A percentile compares a stretch with the other conserved stretches of the same genome.
Conservation (phyloP, 2,329 filamentous ascomycete genomes). For the Dactylellina haptotyla region DNA sequence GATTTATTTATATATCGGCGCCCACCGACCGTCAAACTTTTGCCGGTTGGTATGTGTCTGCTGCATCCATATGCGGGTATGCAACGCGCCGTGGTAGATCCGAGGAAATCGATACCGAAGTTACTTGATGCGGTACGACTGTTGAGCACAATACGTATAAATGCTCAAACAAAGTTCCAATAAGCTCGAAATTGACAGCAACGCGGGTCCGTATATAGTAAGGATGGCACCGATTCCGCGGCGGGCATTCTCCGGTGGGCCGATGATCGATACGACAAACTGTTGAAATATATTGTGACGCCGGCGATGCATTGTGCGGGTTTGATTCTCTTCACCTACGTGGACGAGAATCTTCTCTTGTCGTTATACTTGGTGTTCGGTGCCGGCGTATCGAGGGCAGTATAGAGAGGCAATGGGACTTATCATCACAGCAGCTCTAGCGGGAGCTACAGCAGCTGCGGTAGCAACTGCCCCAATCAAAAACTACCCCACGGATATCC, state of each 20-base stretch:
- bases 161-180: slow-evolving; percentile 24
- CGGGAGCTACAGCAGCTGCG: neutral
- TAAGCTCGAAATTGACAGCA: slow-evolving; percentile 5
- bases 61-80: slow-evolving; percentile 28
- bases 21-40: neutral
- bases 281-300: too few species aligned
- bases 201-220: neutral
- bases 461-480: neutral
- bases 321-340: too few species aligned
- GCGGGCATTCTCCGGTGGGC: neutral
- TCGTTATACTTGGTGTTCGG: too few species aligned
- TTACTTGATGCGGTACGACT: slow-evolving; percentile 22
- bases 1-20: neutral
- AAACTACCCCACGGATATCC: neutral
- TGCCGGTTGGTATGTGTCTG: neutral
- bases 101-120: neutral
- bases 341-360: too few species aligned
- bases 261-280: neutral
- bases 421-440: too few species aligned
- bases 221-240: neutral
- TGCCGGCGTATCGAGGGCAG: too few species aligned
- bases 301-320: too few species aligned
- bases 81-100: slow-evolving; percentile 14
- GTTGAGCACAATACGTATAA: slow-evolving; percentile 45
- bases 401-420: too few species aligned